Evolutionary conservation across 805 yeast genomes (phyloP).

Genomic region (Naumovozyma castellii): DNA sequence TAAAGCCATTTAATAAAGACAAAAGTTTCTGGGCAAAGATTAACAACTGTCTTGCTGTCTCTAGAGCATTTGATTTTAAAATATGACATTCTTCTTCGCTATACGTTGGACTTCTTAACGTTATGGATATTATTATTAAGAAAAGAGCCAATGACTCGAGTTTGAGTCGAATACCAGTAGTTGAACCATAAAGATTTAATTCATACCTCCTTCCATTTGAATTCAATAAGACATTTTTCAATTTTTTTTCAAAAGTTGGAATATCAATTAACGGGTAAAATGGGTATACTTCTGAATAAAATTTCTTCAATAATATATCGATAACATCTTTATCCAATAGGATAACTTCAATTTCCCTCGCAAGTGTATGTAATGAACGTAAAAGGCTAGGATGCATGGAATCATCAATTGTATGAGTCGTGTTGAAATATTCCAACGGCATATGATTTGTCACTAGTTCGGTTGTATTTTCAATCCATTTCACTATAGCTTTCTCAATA

Average conservation of each 20-base stretch:
- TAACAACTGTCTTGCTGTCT: conserved; percentile 7
- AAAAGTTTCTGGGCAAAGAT: conserved; percentile 7
- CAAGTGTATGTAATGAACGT: conserved; percentile 4
- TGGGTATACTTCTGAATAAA: conserved; percentile 18
- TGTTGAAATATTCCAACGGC: conserved; percentile 11
- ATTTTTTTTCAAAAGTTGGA: conserved; percentile 6
- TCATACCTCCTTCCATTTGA: neutral
- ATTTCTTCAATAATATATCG: conserved; percentile 7
- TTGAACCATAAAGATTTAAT: conserved; percentile 3
- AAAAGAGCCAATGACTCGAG: conserved; percentile 7
- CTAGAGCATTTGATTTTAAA: conserved; percentile 1
- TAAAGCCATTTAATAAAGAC: conserved; percentile 10
- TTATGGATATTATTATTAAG: conserved; percentile 4
- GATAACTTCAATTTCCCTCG: conserved; percentile 10
- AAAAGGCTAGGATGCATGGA: conserved; percentile 7
- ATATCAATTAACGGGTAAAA: conserved; percentile 17
- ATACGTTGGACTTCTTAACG: conserved; percentile 3
- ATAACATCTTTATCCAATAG: conserved; percentile 6
- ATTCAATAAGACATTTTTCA: conserved; percentile 3
- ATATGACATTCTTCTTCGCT: neutral
- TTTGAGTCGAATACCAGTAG: conserved; percentile 2
- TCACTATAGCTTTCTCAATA: conserved; percentile 14
- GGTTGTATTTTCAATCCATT: conserved; percentile 8
- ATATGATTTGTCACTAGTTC: conserved; percentile 5
- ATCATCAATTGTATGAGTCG: conserved; percentile 9